Evolutionary conservation across 2,329 filamentous ascomycete species (phyloP).

Genomic region (Pseudocercospora macadamiae): DNA sequence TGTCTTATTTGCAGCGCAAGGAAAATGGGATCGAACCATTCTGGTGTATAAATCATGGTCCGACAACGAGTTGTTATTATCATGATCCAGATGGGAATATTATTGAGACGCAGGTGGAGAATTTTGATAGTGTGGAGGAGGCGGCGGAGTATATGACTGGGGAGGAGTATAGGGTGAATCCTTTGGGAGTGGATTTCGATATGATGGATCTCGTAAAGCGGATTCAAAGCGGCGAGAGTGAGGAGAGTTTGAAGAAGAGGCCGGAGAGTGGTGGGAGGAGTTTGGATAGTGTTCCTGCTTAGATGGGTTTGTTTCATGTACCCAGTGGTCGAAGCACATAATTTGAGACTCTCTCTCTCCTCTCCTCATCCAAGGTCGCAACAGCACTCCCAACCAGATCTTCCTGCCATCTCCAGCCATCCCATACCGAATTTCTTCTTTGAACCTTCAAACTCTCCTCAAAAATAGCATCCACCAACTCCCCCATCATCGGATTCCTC

Average conservation of each 20-base stretch:
- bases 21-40: conserved; percentile 23
- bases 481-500: background rate
- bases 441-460: no score
- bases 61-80: conserved; percentile 29
- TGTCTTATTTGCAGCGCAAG: conserved; percentile 28
- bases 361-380: no score
- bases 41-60: conserved; percentile 31
- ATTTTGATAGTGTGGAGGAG: conserved; percentile 34
- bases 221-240: conserved; percentile 5
- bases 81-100: conserved; percentile 30
- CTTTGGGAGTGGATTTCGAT: conserved; percentile 9
- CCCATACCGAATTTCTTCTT: no score
- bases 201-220: conserved; percentile 3
- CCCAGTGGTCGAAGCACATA: no score
- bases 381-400: no score
- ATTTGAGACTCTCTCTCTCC: no score
- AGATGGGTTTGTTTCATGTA: background rate
- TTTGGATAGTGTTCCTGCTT: background rate
- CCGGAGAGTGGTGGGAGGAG: conserved; percentile 1
- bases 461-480: background rate
- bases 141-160: conserved; percentile 45
- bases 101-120: conserved; percentile 25
- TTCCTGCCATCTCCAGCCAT: no score
- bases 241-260: conserved; percentile 4
- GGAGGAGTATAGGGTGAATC: conserved; percentile 3